Percentiles rank a stretch among this genome's conserved stretches.
Evolutionary conservation across 768 basidiomycete genomes (phyloP).

Genomic region (Mrakia frigida): DNA sequence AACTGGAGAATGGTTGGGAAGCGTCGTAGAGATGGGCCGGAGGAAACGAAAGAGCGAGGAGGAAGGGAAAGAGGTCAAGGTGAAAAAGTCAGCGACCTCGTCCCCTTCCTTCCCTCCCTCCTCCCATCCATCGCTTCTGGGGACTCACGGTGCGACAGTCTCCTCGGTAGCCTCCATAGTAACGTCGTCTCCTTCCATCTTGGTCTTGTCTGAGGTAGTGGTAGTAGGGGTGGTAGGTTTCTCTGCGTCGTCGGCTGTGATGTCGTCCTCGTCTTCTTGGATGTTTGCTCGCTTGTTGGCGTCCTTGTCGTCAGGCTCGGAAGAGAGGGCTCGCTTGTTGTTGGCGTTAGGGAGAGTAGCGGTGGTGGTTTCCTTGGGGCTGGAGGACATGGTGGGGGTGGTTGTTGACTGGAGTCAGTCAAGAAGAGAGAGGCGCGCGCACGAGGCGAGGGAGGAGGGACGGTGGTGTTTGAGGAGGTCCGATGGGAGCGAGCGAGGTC

Average conservation of each 20-base stretch:
- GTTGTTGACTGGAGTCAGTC: neutral
- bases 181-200: slow-evolving; percentile 29
- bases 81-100: neutral
- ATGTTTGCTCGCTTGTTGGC: slow-evolving; percentile 25
- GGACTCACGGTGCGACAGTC: neutral
- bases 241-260: slow-evolving; percentile 29
- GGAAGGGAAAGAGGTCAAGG: too few relatives aligned
- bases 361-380: slow-evolving; percentile 32
- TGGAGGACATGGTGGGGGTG: neutral
- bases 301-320: slow-evolving; percentile 16
- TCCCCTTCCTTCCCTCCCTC: neutral
- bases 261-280: slow-evolving; percentile 26
- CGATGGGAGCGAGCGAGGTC: slow-evolving; percentile 1
- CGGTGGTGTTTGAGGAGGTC: neutral
- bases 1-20: neutral
- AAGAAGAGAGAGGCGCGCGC: neutral
- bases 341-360: slow-evolving; percentile 36
- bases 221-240: slow-evolving; percentile 2
- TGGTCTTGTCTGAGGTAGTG: slow-evolving; percentile 5
- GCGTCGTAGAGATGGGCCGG: neutral
- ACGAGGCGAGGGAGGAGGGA: neutral
- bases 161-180: slow-evolving; percentile 25
- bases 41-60: neutral
- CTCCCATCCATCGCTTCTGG: too few relatives aligned
- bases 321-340: slow-evolving; percentile 32